A percentile compares a stretch with the other conserved stretches of the same genome.
These are phyloP conservation scores for Solanum stenotomum DNA, from an alignment of 257 asterid species.

Conservation along the genomic window DNA sequence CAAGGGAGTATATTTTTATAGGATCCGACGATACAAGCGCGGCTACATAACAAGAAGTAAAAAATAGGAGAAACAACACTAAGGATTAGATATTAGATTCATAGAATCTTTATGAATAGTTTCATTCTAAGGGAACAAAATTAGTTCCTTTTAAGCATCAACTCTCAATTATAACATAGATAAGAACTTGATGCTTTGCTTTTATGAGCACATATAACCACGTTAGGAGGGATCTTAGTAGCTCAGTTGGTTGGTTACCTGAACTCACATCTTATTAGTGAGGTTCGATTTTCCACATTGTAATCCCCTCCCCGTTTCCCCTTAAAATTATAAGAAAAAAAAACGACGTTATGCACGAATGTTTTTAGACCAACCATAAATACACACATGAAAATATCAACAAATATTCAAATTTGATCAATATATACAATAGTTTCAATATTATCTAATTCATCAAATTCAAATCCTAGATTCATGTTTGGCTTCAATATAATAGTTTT, in stretches of 20 bases:
- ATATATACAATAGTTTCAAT: neutral
- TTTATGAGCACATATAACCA: neutral
- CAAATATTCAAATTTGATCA: neutral
- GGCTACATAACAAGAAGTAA: neutral
- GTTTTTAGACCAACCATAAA: neutral
- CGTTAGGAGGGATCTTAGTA: neutral
- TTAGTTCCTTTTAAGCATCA: constrained; percentile 19
- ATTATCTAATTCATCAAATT: neutral
- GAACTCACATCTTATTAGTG: neutral
- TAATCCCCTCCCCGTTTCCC: neutral
- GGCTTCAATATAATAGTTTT: neutral
- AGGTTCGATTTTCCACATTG: neutral
- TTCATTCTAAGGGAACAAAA: constrained; percentile 6
- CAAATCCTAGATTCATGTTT: neutral
- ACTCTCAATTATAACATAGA: constrained; percentile 31
- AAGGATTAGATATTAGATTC: constrained; percentile 24
- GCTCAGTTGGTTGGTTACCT: neutral
- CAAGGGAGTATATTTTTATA: neutral
- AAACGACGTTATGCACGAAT: neutral
- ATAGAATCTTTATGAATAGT: constrained; percentile 11
- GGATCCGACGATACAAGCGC: neutral
- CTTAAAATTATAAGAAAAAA: no score
- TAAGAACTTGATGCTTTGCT: constrained; percentile 46
- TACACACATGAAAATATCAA: neutral
- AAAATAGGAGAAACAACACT: neutral